Base-by-base conservation (phyloP, 805 yeast genomes). In the Sugiyamaella mastotermitis region DNA sequence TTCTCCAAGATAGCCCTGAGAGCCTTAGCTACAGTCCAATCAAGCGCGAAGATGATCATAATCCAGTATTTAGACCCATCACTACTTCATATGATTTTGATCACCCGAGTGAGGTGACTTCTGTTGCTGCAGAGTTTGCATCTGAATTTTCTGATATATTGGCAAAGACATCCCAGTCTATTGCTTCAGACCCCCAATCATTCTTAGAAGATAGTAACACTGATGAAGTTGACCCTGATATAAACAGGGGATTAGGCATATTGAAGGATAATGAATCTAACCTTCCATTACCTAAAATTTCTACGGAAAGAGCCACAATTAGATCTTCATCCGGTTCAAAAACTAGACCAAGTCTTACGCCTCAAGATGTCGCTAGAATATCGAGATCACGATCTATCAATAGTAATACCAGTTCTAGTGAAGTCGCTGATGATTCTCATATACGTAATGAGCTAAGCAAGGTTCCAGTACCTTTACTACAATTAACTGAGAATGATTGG, bases 291-390 rank as follows among this genome's bases (percentile, higher is more conserved):
- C 36, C 40, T 17, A 20, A 18, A 5, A 23, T 13, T n/a, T 35
- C 29, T 15, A 8, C 13, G 6, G 30, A 21, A 11, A 27, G 15
- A 9, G 15, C 47, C 8, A 48, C 52, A 9, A 47, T 48, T 20
- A 24, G 52, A 11, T 41, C 52, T 2, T 39, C 49, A 2, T 43
- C 50, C 19, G 52, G 50, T 4, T 36, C 44, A 16, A 31, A 38
- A 20, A 19, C 48, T 6, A 39, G 49, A 10, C 48, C 48, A 15
- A 48, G 52, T 25, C 18, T 48, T 23, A 47, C 52, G 5, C 52
- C 52, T 11, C 25, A 29, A 25, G 52, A 48, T 25, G 47, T 47
- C 11, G 38, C 31, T 2, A 38, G 47, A 6, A 39, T 40, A 4
- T 23, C 43, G 10, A 21, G 36, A 16, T 23, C 45, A 2, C 32